phyloP scores from a whole-genome alignment of 495 filamentous ascomycete genomes.

The Penicillium verhagenii region DNA sequence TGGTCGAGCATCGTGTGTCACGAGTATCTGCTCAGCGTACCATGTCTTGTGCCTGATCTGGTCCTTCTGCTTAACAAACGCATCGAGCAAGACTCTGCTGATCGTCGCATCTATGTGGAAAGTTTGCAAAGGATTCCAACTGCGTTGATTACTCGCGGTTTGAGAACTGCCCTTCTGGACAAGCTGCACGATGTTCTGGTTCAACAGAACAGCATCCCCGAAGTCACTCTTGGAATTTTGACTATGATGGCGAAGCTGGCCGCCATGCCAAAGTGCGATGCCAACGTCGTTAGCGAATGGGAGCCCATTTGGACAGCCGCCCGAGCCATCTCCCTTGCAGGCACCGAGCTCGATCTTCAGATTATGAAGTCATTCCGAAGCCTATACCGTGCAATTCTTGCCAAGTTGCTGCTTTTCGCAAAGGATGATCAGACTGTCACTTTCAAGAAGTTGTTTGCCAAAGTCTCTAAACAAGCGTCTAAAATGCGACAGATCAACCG shows the following conservation, averaged over 20 bases:
- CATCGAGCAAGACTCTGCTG: slow-evolving; percentile 30
- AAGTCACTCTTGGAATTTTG: slow-evolving; percentile 33
- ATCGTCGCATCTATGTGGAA: slow-evolving; percentile 36
- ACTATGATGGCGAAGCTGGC: slow-evolving; percentile 46
- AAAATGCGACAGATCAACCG: slow-evolving; percentile 38
- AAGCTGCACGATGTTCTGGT: slow-evolving; percentile 34
- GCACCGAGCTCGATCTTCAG: slow-evolving; percentile 39
- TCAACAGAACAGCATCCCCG: slow-evolving; percentile 28
- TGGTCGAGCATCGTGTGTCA: slow-evolving; percentile 46
- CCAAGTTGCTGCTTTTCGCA: slow-evolving; percentile 37
- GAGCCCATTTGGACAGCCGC: slow-evolving; percentile 41
- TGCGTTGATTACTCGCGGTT: slow-evolving; percentile 36
- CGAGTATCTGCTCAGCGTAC: slow-evolving; percentile 43
- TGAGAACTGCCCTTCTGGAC: slow-evolving; percentile 38
- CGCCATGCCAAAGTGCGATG: slow-evolving; percentile 42
- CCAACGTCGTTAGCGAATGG: slow-evolving; percentile 39
- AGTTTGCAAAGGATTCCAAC: slow-evolving; percentile 43
- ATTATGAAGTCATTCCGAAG: slow-evolving; percentile 45
- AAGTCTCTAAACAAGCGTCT: slow-evolving; percentile 32
- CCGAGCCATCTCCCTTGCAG: slow-evolving; percentile 34
- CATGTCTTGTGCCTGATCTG: slow-evolving; percentile 35
- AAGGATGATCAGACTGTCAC: slow-evolving; percentile 34
- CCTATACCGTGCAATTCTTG: slow-evolving; percentile 35
- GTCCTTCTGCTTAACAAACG: slow-evolving; percentile 34
- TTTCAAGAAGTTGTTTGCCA: slow-evolving; percentile 39